Evolutionary conservation across 2,329 filamentous ascomycete species (phyloP).

Genomic region (Sclerotiophoma versabilis): DNA sequence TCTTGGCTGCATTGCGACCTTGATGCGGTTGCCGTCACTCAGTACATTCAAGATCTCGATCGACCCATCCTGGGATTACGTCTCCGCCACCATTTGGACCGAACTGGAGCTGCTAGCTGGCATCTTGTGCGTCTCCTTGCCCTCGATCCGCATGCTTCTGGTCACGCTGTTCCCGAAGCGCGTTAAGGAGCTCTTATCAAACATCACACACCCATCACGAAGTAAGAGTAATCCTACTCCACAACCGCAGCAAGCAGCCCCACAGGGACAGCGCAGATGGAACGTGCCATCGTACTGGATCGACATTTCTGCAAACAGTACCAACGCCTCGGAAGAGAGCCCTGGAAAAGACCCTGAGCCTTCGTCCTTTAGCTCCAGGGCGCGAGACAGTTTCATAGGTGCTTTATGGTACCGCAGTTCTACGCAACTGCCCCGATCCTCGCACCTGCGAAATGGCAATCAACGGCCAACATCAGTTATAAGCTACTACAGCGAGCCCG

Average conservation of each 20-base stretch:
- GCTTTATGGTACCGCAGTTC: constrained; percentile 16
- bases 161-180: constrained; percentile 11
- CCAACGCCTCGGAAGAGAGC: neutral
- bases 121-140: constrained; percentile 14
- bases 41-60: constrained; percentile 27
- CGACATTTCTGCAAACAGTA: neutral
- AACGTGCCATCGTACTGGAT: constrained; percentile 3
- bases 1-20: constrained; percentile 37
- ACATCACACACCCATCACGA: constrained; percentile 13
- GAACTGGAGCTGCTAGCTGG: constrained; percentile 26
- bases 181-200: constrained; percentile 18
- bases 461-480: constrained; percentile 14
- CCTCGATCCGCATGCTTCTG: constrained; percentile 25
- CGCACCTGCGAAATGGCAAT: constrained; percentile 5
- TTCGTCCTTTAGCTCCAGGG: neutral
- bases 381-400: constrained; percentile 16
- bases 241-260: neutral
- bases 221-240: constrained; percentile 6
- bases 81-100: constrained; percentile 31
- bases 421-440: constrained; percentile 3
- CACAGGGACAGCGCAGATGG: neutral
- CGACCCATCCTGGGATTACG: constrained; percentile 35
- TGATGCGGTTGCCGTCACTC: constrained; percentile 31
- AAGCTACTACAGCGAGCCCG: constrained; percentile 20
- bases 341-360: neutral